Evolutionary conservation across 2,329 filamentous ascomycete genomes (phyloP), one percentile per base, ranked within the genome.

Genomic region (Neofusicoccum parvum): DNA sequence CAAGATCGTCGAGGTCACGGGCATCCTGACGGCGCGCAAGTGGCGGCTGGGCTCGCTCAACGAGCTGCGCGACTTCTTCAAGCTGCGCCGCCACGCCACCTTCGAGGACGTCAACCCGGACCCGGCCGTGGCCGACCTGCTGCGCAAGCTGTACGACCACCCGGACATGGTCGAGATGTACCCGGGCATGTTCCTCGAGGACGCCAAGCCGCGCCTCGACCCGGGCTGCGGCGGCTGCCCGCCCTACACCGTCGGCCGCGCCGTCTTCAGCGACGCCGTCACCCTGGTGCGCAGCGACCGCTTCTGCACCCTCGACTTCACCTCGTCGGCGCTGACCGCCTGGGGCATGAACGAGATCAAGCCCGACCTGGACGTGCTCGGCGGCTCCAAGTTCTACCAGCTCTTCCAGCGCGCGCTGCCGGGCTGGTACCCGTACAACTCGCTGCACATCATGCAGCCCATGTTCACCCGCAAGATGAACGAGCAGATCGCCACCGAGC

Each of bases 121-220:
- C 68, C 78, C 80, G 1, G 81, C 86, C n/a, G 83, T 89, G 36
- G 82, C 83, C 1, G 78, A 83, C 34, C 78, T 82, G 7, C 80
- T 90, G 3, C 83, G 85, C 67, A 81, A 85, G 68, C 77, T 90
- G 12, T 90, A 90, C 74, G 82, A 84, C 23, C 81, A 88, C 54
- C 87, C 87, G 0, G 88, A 90, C 68, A 85, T 85, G 72, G 86
- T 92, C 12, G 89, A 92, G 72, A 80, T 91, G 5, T 91, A 91
- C 71, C 88, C 89, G 0, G 89, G 89, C 10, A 76, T 91, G 1
- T 84, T 90, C 67, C 79, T 85, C n/a, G 87, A 89, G 72, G 82
- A 86, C 62, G 78, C 80, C 36, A 87, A 88, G 71, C 79, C 80
- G 0, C 77, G 79, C 0, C 81, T 82, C 65, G 75, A 79, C 49